phyloP scores from a whole-genome alignment of 169 alveolate genomes.

The Hepatocystis sp. region DNA sequence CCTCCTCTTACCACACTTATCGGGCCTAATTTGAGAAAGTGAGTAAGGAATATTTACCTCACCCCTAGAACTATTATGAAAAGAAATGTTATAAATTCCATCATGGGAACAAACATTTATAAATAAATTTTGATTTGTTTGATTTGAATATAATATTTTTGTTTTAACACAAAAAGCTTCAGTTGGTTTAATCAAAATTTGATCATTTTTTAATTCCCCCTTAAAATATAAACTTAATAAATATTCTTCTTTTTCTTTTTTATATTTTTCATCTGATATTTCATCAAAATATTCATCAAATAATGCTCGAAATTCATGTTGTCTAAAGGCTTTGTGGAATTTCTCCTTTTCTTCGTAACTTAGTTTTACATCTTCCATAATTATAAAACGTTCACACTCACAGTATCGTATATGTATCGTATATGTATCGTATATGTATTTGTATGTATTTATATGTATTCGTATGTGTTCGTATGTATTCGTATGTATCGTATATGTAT shows the following conservation, averaged over 20 bases:
- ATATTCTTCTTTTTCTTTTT: constrained; percentile 69
- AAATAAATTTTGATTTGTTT: constrained; percentile 38
- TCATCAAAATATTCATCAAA: constrained; percentile 73
- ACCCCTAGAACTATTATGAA: constrained; percentile 10
- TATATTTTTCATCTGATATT: constrained; percentile 39
- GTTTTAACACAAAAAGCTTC: constrained; percentile 70
- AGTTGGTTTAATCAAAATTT: constrained; percentile 47
- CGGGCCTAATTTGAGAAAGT: constrained; percentile 70
- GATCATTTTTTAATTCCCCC: constrained; percentile 55
- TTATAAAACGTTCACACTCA: too few species aligned
- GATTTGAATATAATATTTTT: constrained; percentile 46
- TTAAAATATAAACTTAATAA: constrained; percentile 51
- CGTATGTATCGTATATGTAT: not conserved
- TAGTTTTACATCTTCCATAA: constrained; percentile 55
- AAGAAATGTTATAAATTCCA: constrained; percentile 56
- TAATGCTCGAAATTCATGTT: constrained; percentile 59
- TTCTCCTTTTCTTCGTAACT: constrained; percentile 67
- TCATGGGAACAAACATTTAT: constrained; percentile 45
- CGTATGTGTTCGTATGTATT: too few species aligned
- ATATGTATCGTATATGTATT: not conserved
- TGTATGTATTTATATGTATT: too few species aligned
- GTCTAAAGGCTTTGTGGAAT: constrained; percentile 67
- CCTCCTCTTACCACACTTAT: constrained; percentile 30
- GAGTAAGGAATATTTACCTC: constrained; percentile 49
- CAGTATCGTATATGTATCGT: too few species aligned